These are phyloP conservation scores for Clonostachys rhizophaga DNA, from an alignment of 2,329 filamentous ascomycete genomes.

Conservation along the genomic window DNA sequence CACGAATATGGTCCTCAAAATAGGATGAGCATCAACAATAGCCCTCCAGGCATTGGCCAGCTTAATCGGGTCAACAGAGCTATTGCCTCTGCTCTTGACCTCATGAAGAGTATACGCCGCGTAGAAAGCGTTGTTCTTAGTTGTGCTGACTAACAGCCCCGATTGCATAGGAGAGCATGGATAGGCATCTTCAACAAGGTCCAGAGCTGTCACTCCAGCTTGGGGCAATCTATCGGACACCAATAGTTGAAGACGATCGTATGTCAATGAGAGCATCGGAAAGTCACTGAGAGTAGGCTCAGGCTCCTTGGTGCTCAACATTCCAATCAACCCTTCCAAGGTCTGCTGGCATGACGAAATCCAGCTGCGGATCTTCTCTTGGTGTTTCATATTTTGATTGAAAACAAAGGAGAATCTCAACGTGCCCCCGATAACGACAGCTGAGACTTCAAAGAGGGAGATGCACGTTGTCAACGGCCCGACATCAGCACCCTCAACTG, in stretches of 20 bases:
- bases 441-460: conserved; percentile 41
- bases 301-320: conserved; percentile 25
- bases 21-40: conserved; percentile 32
- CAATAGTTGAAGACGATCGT: conserved; percentile 31
- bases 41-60: conserved; percentile 37
- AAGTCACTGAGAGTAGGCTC: conserved; percentile 37
- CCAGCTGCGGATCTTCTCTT: conserved; percentile 34
- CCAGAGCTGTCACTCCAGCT: conserved; percentile 18
- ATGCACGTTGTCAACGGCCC: conserved; percentile 17
- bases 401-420: conserved; percentile 38
- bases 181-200: conserved; percentile 27
- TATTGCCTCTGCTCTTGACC: conserved; percentile 8
- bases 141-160: conserved; percentile 27
- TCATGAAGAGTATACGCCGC: conserved; percentile 21
- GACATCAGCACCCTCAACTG: conserved; percentile 1
- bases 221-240: conserved; percentile 28
- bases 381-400: conserved; percentile 31
- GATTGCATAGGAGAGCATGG: conserved; percentile 30
- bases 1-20: conserved; percentile 40
- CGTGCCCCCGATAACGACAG: conserved; percentile 34
- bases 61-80: conserved; percentile 17
- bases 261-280: conserved; percentile 32
- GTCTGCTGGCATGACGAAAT: conserved; percentile 33
- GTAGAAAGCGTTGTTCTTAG: conserved; percentile 23
- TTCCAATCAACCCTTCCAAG: conserved; percentile 29